Evolutionary conservation across 768 basidiomycete genomes (phyloP), one percentile per base, ranked within the genome.

Genomic region (Boletus sp.): DNA sequence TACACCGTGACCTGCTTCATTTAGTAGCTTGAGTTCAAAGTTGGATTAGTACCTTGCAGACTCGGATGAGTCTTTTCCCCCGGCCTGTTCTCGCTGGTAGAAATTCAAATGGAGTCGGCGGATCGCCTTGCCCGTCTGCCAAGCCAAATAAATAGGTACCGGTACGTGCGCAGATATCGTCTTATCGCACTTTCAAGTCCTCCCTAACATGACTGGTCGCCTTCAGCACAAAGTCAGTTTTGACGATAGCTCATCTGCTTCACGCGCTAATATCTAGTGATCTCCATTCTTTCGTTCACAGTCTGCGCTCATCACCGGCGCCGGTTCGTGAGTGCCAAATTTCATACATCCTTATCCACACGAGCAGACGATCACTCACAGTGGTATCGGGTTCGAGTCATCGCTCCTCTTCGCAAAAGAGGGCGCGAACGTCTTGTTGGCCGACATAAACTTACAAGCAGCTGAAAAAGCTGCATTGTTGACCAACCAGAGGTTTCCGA

Each of bases 321-420:
- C 87, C 46, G 94, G 87, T 68, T 89, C 88, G 92, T 94, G 68
- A 77, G 91, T 78, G 14, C 20, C 6, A 12, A 0, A 24, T 45
- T 46, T 20, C 24, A 11, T 18, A 36, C 14, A 35, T 45, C n/a
- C 15, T 10, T 18, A 40, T 47, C 44, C 28, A 50, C 54, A 12
- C 15, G 17, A 54, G 24, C 61, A 54, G 50, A 61, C 52, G 51
- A 63, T 61, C 55, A 18, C 30, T 33, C 37, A 42, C 72, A 98
- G 95, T 54, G 97, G 97, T 1, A 97, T 99, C 71, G 97, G 97
- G 29, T 83, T 98, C 47, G 94, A 99, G 76, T 90, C 94, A 0
- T 86, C 94, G n/a, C 80, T 98, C 58, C 82, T 98, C 46, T 99
- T 99, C 71, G 96, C 96, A 2, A 82, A 84, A 59, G 97, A 99